Evolutionary conservation across 495 filamentous ascomycete species (phyloP), one percentile per base, ranked within the genome.

Genomic region (Penicillium canescens): DNA sequence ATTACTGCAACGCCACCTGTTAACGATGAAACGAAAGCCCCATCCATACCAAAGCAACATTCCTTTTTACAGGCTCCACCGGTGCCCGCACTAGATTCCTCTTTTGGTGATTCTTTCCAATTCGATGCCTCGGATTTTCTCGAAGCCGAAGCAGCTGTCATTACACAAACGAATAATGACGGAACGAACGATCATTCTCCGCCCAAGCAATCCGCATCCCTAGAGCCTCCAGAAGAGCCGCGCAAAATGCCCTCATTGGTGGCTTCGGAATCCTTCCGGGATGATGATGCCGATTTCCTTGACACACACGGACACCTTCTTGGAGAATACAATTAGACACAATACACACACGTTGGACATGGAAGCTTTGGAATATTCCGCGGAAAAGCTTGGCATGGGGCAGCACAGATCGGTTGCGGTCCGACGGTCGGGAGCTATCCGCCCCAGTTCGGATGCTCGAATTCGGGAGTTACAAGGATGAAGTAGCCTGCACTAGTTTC

Each of bases 251-350:
- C 41, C 4, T 38, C 46, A 18, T 16, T 42, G 1, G 24, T 54
- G 9, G 14, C 53, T 43, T 59, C 56, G 14, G 65, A 71, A 14
- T 77, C 74, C 8, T 78, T 78, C 41, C 60, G 61, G n/a, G 73
- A 78, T 23, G 74, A 78, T 2, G 75, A 73, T 6, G 69, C 73
- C 4, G 52, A 63, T 23, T 63, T 67, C 13, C 59, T 76, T 43
- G 71, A 76, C 51, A 54, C 55, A 7, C 49, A 60, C 20, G 70
- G 71, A 20, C 57, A 73, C 23, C 63, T 63, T 14, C 65, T 67
- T 54, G 41, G 48, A 33, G 66, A 69, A 42, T 50, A 69, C 35
- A 46, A 63, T 41, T 59, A 65, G 45, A 46, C 51, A 31, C 46
- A 55, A 36, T 54, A 33, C 64, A 16, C 24, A 6, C 50, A 42